A percentile compares a stretch with the other conserved stretches of the same genome.
These are phyloP conservation scores for Sphaceloma murrayae DNA, from an alignment of 2,329 filamentous ascomycete species.

Conservation along the genomic window DNA sequence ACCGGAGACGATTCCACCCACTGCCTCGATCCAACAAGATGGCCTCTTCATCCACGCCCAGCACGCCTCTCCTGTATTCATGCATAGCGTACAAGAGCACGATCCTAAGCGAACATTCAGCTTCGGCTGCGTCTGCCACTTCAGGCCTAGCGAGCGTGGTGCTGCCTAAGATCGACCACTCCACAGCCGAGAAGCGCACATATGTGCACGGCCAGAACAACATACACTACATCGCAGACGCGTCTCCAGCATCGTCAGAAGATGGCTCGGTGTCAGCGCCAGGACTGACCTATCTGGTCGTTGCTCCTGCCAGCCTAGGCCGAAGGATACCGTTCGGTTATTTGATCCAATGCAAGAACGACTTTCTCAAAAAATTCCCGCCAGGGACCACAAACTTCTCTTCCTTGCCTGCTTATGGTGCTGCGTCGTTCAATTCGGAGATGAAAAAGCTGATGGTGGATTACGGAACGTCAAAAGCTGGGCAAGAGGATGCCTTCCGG, in stretches of 20 bases:
- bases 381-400: conserved; percentile 60
- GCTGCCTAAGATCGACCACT: conserved; percentile 87
- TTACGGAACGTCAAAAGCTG: conserved; percentile 67
- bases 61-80: conserved; percentile 41
- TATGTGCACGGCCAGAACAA: conserved; percentile 77
- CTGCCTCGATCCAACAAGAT: conserved; percentile 21
- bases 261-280: conserved; percentile 41
- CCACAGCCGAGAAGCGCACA: conserved; percentile 73
- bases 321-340: conserved; percentile 88
- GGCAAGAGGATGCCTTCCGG: conserved; percentile 69
- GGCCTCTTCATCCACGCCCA: conserved; percentile 29
- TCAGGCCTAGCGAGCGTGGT: conserved; percentile 85
- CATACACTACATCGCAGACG: conserved; percentile 90
- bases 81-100: conserved; percentile 92
- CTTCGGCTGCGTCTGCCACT: conserved; percentile 70
- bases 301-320: conserved; percentile 70
- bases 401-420: conserved; percentile 78
- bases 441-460: conserved; percentile 71
- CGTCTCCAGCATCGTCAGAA: conserved; percentile 30
- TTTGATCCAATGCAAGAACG: conserved; percentile 79
- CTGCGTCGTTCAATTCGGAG: conserved; percentile 73
- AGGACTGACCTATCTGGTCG: conserved; percentile 82
- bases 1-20: conserved; percentile 4
- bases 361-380: conserved; percentile 66
- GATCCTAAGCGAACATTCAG: conserved; percentile 86